Conservation (phyloP, 768 basidiomycete species). For the Mycena metata region DNA sequence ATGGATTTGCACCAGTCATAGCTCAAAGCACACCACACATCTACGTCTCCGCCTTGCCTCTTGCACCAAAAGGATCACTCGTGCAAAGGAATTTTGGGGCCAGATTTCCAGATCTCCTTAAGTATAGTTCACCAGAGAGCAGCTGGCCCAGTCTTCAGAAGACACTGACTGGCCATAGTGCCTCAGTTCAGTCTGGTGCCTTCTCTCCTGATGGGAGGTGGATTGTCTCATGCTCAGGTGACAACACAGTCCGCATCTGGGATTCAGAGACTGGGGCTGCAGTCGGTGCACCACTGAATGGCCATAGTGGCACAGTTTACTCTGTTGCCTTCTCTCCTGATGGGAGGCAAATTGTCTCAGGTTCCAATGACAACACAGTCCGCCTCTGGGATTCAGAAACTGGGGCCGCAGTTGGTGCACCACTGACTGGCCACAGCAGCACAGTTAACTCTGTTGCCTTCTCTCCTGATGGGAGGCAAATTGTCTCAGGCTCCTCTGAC, state of each 20-base stretch:
- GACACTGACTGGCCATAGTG: not conserved
- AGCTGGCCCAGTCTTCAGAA: not conserved
- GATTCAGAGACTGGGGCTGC: not conserved
- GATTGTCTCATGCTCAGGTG: not conserved
- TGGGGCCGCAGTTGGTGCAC: not conserved
- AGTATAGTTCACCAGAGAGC: not conserved
- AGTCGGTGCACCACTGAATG: not conserved
- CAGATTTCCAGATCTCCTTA: not conserved
- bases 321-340: not conserved
- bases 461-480: not conserved
- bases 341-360: not conserved
- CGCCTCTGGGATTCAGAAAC: not conserved
- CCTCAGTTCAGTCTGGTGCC: not conserved
- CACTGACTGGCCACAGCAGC: not conserved
- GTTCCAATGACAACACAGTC: not conserved
- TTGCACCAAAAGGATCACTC: not conserved
- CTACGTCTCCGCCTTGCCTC: not conserved
- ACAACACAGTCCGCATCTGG: not conserved
- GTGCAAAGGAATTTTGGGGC: not conserved
- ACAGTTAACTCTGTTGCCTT: not conserved
- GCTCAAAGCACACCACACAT: slow-evolving; percentile 2
- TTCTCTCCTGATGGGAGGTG: slow-evolving; percentile 1
- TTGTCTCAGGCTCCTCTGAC: not conserved
- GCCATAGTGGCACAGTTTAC: not conserved
- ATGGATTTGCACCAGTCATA: not conserved